phyloP scores from a whole-genome alignment of 768 basidiomycete genomes.

The Butyriboletus loyo region DNA sequence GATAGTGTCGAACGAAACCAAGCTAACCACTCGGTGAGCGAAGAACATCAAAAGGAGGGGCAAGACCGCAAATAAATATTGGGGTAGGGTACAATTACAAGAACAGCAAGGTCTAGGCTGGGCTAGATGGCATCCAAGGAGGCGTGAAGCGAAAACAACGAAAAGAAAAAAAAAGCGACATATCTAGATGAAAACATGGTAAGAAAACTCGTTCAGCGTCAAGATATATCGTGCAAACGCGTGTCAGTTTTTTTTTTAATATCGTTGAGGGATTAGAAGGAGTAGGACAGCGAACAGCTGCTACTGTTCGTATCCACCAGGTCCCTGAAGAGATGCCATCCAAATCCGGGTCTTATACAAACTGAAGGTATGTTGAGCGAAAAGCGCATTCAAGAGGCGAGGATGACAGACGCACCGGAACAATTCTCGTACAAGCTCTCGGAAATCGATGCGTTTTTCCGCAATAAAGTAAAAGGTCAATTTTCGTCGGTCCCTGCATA shows the following conservation, averaged over 20 bases:
- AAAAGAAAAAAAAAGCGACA: slow-evolving; percentile 15
- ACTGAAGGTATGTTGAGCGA: slow-evolving; percentile 34
- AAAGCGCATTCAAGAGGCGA: slow-evolving; percentile 2
- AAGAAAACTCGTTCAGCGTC: slow-evolving; percentile 6
- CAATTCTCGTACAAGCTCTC: slow-evolving; percentile 91
- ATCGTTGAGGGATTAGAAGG: background rate
- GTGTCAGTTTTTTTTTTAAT: slow-evolving; percentile 16
- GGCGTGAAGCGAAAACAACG: background rate
- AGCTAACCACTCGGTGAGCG: background rate
- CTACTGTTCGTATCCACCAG: slow-evolving; percentile 44
- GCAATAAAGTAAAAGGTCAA: slow-evolving; percentile 97
- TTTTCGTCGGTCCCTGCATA: slow-evolving; percentile 89
- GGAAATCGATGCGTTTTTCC: slow-evolving; percentile 93
- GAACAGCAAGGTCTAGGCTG: slow-evolving; percentile 26
- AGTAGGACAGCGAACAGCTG: background rate
- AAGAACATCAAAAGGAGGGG: background rate
- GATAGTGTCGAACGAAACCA: background rate
- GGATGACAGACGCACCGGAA: slow-evolving; percentile 57
- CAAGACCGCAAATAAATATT: slow-evolving; percentile 20
- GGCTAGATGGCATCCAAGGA: slow-evolving; percentile 29
- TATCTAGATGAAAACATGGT: slow-evolving; percentile 31
- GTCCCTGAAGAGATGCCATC: slow-evolving; percentile 82
- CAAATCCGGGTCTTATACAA: slow-evolving; percentile 94
- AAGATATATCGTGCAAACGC: slow-evolving; percentile 22
- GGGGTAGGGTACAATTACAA: slow-evolving; percentile 24